These are phyloP conservation scores for Chimonanthus praecox DNA, from an alignment of 164 flowering plant genomes.

Conservation along the genomic window DNA sequence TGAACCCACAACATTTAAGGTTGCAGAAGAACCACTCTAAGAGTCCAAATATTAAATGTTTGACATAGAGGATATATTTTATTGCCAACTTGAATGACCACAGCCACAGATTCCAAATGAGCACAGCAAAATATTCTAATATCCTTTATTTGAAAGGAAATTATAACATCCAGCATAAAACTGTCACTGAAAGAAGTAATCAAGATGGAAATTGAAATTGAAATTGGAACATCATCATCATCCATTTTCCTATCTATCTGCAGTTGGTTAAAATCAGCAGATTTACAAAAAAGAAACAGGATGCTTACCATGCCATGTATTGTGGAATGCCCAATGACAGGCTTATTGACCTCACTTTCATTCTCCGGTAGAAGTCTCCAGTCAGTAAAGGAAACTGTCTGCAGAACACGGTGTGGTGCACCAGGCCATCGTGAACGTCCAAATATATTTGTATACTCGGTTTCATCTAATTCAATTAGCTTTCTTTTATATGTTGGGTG, in stretches of 20 bases:
- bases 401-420: constrained; percentile 76
- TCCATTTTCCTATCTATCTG: too few species aligned
- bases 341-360: constrained; percentile 62
- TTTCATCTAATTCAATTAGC: constrained; percentile 50
- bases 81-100: too few species aligned
- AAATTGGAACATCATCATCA: not conserved
- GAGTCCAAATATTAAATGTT: not conserved
- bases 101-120: not conserved
- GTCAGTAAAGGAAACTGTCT: constrained; percentile 57
- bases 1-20: too few species aligned
- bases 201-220: not conserved
- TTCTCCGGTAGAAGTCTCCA: constrained; percentile 54
- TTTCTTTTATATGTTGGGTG: constrained; percentile 76
- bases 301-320: constrained; percentile 65
- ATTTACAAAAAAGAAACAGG: not conserved
- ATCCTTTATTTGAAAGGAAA: not conserved
- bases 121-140: not conserved
- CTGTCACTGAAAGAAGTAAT: not conserved
- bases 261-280: not conserved
- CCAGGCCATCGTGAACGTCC: constrained; percentile 96
- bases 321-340: constrained; percentile 64
- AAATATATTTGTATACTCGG: constrained; percentile 67
- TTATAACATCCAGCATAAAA: not conserved
- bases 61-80: not conserved
- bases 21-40: not conserved